phyloP scores from a whole-genome alignment of 148 eudicot species.

The Cornus florida region DNA sequence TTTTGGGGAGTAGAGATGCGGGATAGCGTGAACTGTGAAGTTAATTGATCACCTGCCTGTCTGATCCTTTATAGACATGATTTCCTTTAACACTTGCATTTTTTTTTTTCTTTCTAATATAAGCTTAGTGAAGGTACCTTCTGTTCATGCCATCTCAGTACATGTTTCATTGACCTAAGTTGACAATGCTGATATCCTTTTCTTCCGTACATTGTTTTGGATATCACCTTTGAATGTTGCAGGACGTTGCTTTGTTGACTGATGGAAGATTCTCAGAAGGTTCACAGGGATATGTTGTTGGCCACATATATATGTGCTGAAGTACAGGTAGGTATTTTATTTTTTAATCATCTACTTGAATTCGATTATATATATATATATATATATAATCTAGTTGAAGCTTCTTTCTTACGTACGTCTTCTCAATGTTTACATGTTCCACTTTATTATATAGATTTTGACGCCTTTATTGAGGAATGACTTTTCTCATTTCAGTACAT shows the following conservation, averaged over 20 bases:
- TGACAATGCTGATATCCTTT: neutral
- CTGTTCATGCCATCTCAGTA: neutral
- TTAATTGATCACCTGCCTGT: neutral
- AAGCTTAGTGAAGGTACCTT: neutral
- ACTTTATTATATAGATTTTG: neutral
- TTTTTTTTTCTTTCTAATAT: too few relatives aligned
- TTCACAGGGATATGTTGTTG: constrained; percentile 96
- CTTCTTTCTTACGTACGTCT: neutral
- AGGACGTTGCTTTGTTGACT: constrained; percentile 90
- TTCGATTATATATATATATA: too few relatives aligned
- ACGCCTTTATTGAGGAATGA: neutral
- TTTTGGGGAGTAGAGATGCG: neutral
- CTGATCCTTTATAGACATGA: neutral
- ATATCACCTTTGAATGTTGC: constrained; percentile 18
- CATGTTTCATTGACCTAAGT: neutral
- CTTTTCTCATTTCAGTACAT: constrained; percentile 52
- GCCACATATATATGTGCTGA: constrained; percentile 83
- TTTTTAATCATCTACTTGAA: neutral
- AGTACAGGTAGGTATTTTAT: constrained; percentile 62
- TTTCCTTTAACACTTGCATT: neutral
- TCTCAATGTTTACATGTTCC: neutral
- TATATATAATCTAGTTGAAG: too few relatives aligned
- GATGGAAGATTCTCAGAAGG: constrained; percentile 98
- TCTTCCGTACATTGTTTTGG: neutral
- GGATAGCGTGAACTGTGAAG: neutral